Evolutionary conservation across 1,284 basidiomycete genomes (phyloP).

Genomic region (Wallemia mellicola): DNA sequence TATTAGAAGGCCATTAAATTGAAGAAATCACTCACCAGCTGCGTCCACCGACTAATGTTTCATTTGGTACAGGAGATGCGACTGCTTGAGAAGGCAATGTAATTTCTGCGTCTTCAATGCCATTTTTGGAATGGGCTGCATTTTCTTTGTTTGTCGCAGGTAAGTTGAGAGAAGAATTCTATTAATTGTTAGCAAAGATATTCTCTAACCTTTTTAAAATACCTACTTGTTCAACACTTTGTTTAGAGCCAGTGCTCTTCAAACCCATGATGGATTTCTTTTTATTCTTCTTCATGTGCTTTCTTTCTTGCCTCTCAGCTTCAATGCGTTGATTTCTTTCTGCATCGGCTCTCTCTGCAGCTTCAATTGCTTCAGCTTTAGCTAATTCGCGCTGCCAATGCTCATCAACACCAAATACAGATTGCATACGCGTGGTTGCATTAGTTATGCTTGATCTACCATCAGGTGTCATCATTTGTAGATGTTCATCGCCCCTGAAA

Average conservation of each 20-base stretch:
- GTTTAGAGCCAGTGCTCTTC: neutral
- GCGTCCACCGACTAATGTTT: neutral
- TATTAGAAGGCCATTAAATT: neutral
- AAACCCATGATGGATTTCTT: neutral
- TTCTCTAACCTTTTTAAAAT: neutral
- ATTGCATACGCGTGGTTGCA: neutral
- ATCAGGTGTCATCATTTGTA: neutral
- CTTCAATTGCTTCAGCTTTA: neutral
- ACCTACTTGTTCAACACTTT: neutral
- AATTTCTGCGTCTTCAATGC: neutral
- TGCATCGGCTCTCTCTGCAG: neutral
- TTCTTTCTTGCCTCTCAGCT: neutral
- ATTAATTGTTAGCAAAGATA: neutral
- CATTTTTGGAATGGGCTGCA: too few species aligned
- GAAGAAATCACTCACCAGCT: neutral
- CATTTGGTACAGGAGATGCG: neutral
- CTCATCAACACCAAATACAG: neutral
- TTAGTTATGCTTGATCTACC: neutral
- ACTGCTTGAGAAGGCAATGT: neutral
- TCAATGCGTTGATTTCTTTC: neutral
- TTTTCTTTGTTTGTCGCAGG: too few species aligned
- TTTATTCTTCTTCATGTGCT: neutral
- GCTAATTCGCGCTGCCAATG: neutral
- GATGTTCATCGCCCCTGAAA: neutral
- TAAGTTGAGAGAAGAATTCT: neutral